Percentiles rank a stretch among this genome's conserved stretches.
These are phyloP conservation scores for Neoarthrinium moseri DNA, from an alignment of 2,329 filamentous ascomycete species.

Conservation along the genomic window DNA sequence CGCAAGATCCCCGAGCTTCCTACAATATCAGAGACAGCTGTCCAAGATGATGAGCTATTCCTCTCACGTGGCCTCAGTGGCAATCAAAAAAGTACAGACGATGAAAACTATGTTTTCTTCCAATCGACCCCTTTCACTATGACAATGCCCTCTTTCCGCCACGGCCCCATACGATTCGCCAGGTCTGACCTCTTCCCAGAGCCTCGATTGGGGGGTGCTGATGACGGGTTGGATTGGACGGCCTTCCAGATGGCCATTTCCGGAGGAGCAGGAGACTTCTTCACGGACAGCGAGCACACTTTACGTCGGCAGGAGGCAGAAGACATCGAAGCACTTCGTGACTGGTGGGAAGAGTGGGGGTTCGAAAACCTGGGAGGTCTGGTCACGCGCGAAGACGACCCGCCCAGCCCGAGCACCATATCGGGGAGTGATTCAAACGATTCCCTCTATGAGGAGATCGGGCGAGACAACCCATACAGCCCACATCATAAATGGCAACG, in stretches of 20 bases:
- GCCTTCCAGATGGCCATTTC: slow-evolving; percentile 65
- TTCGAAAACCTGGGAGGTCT: slow-evolving; percentile 44
- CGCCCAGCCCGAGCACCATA: slow-evolving; percentile 25
- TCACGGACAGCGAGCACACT: slow-evolving; percentile 41
- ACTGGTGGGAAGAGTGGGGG: slow-evolving; percentile 52
- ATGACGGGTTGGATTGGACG: slow-evolving; percentile 60
- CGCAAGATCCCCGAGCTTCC: slow-evolving; percentile 23
- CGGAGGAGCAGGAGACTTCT: slow-evolving; percentile 53
- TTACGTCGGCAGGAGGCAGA: slow-evolving; percentile 39
- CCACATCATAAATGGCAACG: slow-evolving; percentile 23
- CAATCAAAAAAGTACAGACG: slow-evolving; percentile 21
- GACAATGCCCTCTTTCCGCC: slow-evolving; percentile 47
- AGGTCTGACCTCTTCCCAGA: slow-evolving; percentile 40
- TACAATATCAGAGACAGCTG: slow-evolving; percentile 24
- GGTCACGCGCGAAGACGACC: slow-evolving; percentile 24
- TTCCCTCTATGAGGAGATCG: slow-evolving; percentile 24
- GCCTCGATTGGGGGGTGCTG: slow-evolving; percentile 37
- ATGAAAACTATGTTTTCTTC: slow-evolving; percentile 47
- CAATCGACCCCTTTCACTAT: slow-evolving; percentile 48
- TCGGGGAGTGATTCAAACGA: slow-evolving; percentile 23
- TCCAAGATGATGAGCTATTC: slow-evolving; percentile 16
- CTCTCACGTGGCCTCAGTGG: slow-evolving; percentile 11
- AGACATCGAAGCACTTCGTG: slow-evolving; percentile 45
- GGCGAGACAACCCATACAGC: slow-evolving; percentile 24
- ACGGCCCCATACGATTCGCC: slow-evolving; percentile 54